phyloP scores from a whole-genome alignment of 2,329 filamentous ascomycete species.

The Orbilia quercus region DNA sequence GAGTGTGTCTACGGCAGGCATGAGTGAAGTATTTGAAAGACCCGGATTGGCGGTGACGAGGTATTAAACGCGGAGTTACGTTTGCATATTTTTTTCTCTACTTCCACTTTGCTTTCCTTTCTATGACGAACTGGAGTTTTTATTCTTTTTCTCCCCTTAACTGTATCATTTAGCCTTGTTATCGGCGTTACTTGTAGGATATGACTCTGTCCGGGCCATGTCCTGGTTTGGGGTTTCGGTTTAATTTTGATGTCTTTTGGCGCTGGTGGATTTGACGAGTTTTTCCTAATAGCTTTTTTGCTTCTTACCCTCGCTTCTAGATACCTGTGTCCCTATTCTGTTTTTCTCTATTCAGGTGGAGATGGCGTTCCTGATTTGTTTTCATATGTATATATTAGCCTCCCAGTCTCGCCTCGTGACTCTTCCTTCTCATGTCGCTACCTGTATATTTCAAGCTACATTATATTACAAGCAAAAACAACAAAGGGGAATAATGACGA shows the following conservation, averaged over 20 bases:
- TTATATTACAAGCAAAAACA: too few relatives aligned
- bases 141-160: constrained; percentile 9
- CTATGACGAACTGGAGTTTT: not conserved
- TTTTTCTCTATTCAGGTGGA: constrained; percentile 6
- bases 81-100: not conserved
- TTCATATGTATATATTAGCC: not conserved
- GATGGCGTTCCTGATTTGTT: constrained; percentile 16
- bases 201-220: not conserved
- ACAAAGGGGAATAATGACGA: too few relatives aligned
- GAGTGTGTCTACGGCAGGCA: constrained; percentile 36
- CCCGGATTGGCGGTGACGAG: constrained; percentile 10
- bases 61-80: too few relatives aligned
- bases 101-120: constrained; percentile 9
- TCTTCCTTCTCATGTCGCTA: too few relatives aligned
- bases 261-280: not conserved
- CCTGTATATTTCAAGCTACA: too few relatives aligned
- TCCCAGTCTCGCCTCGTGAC: too few relatives aligned
- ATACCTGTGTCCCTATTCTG: not conserved
- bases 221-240: not conserved
- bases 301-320: not conserved
- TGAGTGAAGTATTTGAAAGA: constrained; percentile 30
- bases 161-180: constrained; percentile 15
- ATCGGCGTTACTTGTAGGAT: constrained; percentile 18
- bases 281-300: constrained; percentile 13
- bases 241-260: not conserved